Evolutionary conservation across 148 eudicot species (phyloP), one percentile per base, ranked within the genome.

Genomic region (Silene uniflora): DNA sequence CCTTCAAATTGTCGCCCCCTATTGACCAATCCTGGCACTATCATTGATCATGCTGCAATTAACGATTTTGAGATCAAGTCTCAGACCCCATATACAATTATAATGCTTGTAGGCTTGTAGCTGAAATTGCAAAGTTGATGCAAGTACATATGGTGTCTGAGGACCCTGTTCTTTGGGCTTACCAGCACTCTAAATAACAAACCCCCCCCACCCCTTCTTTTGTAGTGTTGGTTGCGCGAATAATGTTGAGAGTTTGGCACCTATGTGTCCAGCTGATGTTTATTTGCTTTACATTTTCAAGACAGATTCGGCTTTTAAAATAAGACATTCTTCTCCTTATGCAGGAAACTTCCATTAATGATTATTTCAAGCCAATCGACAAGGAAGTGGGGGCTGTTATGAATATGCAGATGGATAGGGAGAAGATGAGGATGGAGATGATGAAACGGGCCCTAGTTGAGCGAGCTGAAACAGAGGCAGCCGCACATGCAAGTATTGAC

Each of bases 331-430:
- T 23, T 77, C 9, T 10, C 35, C 49, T 32, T 62, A 19, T 76
- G 63, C 86, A 96, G 99, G 99, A 96, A 81, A 73, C 85, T n/a
- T 86, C 91, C 67, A 91, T 92, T 52, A 88, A 90, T 12, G 86
- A 95, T 5, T 88, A 91, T 74, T 91, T 95, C 66, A 89, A 86
- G 78, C 97, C 98, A 18, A 78, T 96, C 24, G 97, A 92, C 88
- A 88, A 88, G 79, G 89, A 92, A 29, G 97, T 91, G 67, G 94
- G 85, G 78, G 71, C 82, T 74, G 69, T 96, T 44, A 88, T 96
- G 78, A 80, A 89, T 63, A 80, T 81, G 81, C 94, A 96, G 90
- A 91, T 88, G 75, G 88, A 92, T 63, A 87, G 89, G 70, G 98
- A 91, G 63, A 88, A 89, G 68, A 75, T 82, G 56, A 83, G 64